These are phyloP conservation scores for Sphagnurus paluster DNA, from an alignment of 1,284 basidiomycete genomes.

Conservation along the genomic window DNA sequence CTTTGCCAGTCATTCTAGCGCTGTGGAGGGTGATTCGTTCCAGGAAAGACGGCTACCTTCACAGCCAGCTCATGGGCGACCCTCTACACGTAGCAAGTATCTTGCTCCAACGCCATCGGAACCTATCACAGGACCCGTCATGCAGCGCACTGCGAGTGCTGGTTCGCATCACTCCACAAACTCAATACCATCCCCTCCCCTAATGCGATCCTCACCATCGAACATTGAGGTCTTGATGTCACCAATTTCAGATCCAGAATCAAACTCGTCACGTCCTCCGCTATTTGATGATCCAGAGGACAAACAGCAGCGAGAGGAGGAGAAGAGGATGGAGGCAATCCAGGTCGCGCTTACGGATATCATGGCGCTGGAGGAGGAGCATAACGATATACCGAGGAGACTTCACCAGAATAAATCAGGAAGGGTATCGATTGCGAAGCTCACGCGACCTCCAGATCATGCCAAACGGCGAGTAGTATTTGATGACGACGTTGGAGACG, in stretches of 20 bases:
- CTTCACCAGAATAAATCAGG: slow-evolving; percentile 14
- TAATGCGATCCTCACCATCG: slow-evolving; percentile 40
- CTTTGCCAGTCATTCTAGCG: slow-evolving; percentile 32
- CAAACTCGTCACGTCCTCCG: slow-evolving; percentile 63
- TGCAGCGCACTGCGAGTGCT: slow-evolving; percentile 36
- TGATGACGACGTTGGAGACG: slow-evolving; percentile 40
- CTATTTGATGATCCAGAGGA: slow-evolving; percentile 80
- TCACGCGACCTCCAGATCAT: slow-evolving; percentile 3
- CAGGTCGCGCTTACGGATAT: slow-evolving; percentile 94
- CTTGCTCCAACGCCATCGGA: slow-evolving; percentile 37
- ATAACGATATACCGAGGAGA: slow-evolving; percentile 29
- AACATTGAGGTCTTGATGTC: slow-evolving; percentile 80
- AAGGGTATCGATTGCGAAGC: slow-evolving; percentile 11
- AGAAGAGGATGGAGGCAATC: slow-evolving; percentile 89
- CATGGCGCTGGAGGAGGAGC: slow-evolving; percentile 77
- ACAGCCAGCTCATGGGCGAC: slow-evolving; percentile 19
- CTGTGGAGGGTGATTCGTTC: slow-evolving; percentile 22
- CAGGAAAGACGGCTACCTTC: slow-evolving; percentile 28
- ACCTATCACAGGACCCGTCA: slow-evolving; percentile 33
- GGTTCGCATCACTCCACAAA: slow-evolving; percentile 33
- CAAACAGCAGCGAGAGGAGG: slow-evolving; percentile 59
- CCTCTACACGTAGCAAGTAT: slow-evolving; percentile 22
- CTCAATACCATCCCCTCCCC: slow-evolving; percentile 28
- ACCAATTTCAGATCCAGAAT: slow-evolving; percentile 49
- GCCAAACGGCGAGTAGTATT: slow-evolving; percentile 34